These are phyloP conservation scores for Fistulifera solaris DNA, from an alignment of 108 stramenopile genomes.

Conservation along the genomic window DNA sequence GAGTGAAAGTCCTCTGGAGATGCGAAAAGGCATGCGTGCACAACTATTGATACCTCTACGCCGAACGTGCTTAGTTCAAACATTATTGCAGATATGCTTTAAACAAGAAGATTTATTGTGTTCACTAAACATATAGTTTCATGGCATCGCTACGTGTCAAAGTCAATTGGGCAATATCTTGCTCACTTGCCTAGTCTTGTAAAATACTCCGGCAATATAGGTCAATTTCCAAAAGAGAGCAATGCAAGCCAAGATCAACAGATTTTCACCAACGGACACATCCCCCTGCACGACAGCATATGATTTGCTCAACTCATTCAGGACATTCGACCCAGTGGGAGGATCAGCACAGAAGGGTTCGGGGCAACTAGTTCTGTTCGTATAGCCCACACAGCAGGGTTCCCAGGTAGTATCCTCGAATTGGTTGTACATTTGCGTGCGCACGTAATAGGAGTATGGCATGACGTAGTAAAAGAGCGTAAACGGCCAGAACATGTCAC, in stretches of 20 bases:
- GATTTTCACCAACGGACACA: slow-evolving; percentile 7
- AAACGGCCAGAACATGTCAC: slow-evolving; percentile 22
- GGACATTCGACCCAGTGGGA: slow-evolving; percentile 6
- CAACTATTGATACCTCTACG: too few species aligned
- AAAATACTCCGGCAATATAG: slow-evolving; percentile 6
- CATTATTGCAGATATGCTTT: too few species aligned
- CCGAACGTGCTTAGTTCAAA: too few species aligned
- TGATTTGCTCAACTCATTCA: slow-evolving; percentile 11
- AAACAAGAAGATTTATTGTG: too few species aligned
- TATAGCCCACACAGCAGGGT: slow-evolving; percentile 6
- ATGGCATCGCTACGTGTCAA: too few species aligned
- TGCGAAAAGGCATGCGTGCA: too few species aligned
- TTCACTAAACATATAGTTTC: too few species aligned
- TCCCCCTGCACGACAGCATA: slow-evolving; percentile 13
- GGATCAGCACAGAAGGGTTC: slow-evolving; percentile 6
- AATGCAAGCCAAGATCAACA: slow-evolving; percentile 9
- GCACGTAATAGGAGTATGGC: slow-evolving; percentile 18
- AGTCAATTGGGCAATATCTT: background rate
- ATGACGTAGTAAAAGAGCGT: slow-evolving; percentile 23
- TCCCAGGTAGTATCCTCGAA: slow-evolving; percentile 13
- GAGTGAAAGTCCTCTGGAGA: too few species aligned
- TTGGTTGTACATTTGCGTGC: slow-evolving; percentile 7
- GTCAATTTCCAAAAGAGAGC: slow-evolving; percentile 13
- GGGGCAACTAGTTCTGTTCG: background rate
- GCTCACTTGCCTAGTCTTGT: slow-evolving; percentile 7